phyloP scores from a whole-genome alignment of 495 filamentous ascomycete genomes.

The Penicillium turbatum region DNA sequence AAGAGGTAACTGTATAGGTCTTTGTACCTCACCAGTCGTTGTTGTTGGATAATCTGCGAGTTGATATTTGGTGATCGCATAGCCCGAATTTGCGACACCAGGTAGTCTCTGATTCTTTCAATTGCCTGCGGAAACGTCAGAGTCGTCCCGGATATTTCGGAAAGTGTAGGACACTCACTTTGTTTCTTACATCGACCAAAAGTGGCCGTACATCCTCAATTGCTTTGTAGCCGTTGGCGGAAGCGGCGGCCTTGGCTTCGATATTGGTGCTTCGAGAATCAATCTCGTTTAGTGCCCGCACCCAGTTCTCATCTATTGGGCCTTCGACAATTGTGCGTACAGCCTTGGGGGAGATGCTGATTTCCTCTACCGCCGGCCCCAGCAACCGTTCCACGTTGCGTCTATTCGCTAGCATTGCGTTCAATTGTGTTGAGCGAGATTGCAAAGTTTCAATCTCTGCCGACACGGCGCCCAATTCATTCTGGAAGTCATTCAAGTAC shows the following conservation, averaged over 20 bases:
- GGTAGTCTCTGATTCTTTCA: constrained; percentile 87
- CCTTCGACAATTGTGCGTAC: constrained; percentile 83
- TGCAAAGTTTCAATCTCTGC: constrained; percentile 93
- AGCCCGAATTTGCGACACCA: constrained; percentile 90
- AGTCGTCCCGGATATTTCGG: neutral
- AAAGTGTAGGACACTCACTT: constrained; percentile 50
- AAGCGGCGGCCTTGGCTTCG: constrained; percentile 56
- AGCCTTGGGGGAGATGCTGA: constrained; percentile 76
- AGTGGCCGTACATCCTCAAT: constrained; percentile 80
- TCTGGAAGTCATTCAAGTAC: constrained; percentile 87
- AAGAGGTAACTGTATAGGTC: constrained; percentile 82
- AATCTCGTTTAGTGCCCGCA: constrained; percentile 77
- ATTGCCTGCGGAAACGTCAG: constrained; percentile 57
- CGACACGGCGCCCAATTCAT: constrained; percentile 85
- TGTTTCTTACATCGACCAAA: constrained; percentile 74
- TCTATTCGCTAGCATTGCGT: constrained; percentile 82
- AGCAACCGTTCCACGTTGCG: constrained; percentile 83
- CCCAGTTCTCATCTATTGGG: constrained; percentile 84
- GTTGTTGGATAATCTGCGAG: constrained; percentile 90
- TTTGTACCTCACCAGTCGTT: constrained; percentile 79
- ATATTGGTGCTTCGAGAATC: constrained; percentile 72
- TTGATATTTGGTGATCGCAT: constrained; percentile 92
- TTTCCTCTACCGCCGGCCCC: constrained; percentile 86
- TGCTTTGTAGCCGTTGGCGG: constrained; percentile 63
- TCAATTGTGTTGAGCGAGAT: constrained; percentile 75